These are phyloP conservation scores for Penicillium sp. DNA, from an alignment of 2,329 filamentous ascomycete species.

Conservation along the genomic window DNA sequence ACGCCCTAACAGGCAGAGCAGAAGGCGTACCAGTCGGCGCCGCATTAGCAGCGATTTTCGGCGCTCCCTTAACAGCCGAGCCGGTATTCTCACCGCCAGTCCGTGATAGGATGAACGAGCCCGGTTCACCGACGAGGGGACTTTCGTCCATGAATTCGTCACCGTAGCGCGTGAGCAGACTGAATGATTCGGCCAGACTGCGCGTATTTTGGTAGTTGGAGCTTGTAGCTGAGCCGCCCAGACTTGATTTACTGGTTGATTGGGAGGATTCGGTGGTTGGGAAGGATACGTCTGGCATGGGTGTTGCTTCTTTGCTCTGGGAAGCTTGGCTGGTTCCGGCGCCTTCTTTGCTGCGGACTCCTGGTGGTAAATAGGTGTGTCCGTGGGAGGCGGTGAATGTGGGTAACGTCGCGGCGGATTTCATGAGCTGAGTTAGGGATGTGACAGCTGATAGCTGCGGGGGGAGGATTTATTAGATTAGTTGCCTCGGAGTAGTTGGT, in stretches of 20 bases:
- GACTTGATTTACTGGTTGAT: constrained; percentile 25
- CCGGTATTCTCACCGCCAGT: constrained; percentile 32
- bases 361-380: constrained; percentile 58
- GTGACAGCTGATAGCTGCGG: constrained; percentile 56
- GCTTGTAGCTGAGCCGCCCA: constrained; percentile 26
- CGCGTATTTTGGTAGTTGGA: constrained; percentile 39
- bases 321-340: constrained; percentile 32
- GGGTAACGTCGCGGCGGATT: constrained; percentile 54
- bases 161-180: constrained; percentile 54
- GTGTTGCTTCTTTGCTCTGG: constrained; percentile 51
- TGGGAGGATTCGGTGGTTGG: constrained; percentile 24
- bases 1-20: constrained; percentile 18
- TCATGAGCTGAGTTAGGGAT: constrained; percentile 56
- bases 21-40: constrained; percentile 11
- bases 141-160: constrained; percentile 66
- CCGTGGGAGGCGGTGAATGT: constrained; percentile 60
- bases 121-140: constrained; percentile 62
- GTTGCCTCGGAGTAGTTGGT: not conserved
- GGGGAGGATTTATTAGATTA: constrained; percentile 7
- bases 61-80: constrained; percentile 21
- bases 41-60: constrained; percentile 10
- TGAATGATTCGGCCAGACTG: constrained; percentile 50
- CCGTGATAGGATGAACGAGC: constrained; percentile 58
- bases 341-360: constrained; percentile 41
- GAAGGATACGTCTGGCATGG: constrained; percentile 40